Base-by-base conservation (phyloP, 2,329 filamentous ascomycete species). In the Chrysoporthe puriensis region DNA sequence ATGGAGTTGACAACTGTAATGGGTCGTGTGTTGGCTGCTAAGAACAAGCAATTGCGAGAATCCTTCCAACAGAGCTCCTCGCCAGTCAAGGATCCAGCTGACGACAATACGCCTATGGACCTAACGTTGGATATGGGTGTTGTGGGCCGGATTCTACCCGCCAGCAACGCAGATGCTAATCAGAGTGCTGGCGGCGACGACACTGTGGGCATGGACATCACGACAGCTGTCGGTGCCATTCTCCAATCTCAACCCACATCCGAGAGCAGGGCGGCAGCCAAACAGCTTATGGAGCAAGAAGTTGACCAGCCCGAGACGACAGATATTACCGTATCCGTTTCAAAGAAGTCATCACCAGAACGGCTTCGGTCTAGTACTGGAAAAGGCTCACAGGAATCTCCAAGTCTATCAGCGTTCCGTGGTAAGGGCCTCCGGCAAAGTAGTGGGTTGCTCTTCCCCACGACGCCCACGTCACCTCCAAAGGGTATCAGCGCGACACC, bases 1-100 rank as follows among this genome's bases (percentile, higher is more conserved):
- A 94, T 94, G 90, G 91, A 94, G 73, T 84, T 94, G 67, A 92
- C 90, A 1, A 86, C 88, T 2, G 87, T 88, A 43, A 84, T 90
- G 70, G 88, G 88, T 0, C 83, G 85, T 21, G 78, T 90, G 0
- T 74, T 89, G 42, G 66, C 70, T 2, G 69, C 71, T 8, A 70
- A 44, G 57, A 70, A 70, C 70, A 62, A 48, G 59, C 57, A 70
- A 62, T 21, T 67, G 40, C 63, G 64, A 32, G 48, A 59, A 16
- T 62, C 70, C 26, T 16, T 68, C 62, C 40, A 63, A 63, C 26
- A 71, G 71, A 62, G 72, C 69, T 58, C 70, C 59, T 57, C 74
- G 70, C 52, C 74, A 68, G 26, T 66, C n/a, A 73, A 68, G 46
- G 70, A 70, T 18, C 36, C 54, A 44, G 61, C 61, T 21, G 69